These are phyloP conservation scores for Simplicillium aogashimaense DNA, from an alignment of 2,329 filamentous ascomycete genomes.

Conservation along the genomic window DNA sequence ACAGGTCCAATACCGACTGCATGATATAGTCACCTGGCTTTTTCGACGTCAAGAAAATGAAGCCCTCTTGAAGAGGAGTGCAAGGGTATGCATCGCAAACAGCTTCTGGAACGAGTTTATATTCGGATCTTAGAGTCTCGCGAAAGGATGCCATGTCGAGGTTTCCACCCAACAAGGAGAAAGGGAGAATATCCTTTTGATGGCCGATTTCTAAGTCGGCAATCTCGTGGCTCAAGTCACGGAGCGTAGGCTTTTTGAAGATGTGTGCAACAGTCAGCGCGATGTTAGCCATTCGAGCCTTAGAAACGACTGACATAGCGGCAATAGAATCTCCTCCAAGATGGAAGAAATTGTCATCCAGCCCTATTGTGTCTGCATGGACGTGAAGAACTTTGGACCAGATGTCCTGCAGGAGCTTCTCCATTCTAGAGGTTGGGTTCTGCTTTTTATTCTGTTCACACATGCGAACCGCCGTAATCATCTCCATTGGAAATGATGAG, in stretches of 20 bases:
- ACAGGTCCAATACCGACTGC: too few species aligned
- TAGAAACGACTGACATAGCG: not conserved
- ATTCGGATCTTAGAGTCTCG: too few species aligned
- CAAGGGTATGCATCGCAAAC: too few species aligned
- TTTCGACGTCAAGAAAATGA: too few species aligned
- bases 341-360: constrained; percentile 4
- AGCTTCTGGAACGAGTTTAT: too few species aligned
- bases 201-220: too few species aligned
- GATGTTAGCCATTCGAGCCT: not conserved
- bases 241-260: not conserved
- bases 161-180: too few species aligned
- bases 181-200: too few species aligned
- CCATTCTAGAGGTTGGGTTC: not conserved
- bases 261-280: not conserved
- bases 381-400: constrained; percentile 1
- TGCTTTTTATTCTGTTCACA: not conserved
- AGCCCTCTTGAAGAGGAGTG: too few species aligned
- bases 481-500: not conserved
- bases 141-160: too few species aligned
- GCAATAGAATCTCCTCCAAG: constrained; percentile 5
- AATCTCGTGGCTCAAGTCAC: too few species aligned
- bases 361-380: not conserved
- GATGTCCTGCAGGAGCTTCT: not conserved
- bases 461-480: not conserved
- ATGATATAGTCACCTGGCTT: too few species aligned